Evolutionary conservation across 2,329 filamentous ascomycete genomes (phyloP).

Genomic region (Botryotinia calthae): DNA sequence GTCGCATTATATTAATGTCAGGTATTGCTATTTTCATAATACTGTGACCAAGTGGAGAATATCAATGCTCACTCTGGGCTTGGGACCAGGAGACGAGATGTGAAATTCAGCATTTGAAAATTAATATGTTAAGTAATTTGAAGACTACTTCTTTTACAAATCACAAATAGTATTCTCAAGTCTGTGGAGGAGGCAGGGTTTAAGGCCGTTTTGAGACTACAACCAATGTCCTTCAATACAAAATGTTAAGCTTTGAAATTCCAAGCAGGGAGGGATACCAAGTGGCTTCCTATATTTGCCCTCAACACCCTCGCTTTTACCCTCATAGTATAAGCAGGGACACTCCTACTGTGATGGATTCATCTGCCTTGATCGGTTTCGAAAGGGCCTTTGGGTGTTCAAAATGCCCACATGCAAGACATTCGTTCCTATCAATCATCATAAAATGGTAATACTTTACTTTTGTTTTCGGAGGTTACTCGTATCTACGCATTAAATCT

Average conservation of each 20-base stretch:
- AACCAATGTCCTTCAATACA: not conserved
- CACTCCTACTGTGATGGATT: not conserved
- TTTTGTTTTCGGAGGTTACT: not conserved
- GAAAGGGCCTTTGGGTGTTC: not conserved
- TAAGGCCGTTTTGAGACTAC: not conserved
- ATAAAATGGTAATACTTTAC: not conserved
- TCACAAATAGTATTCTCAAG: too few relatives aligned
- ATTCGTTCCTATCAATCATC: not conserved
- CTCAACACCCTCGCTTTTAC: not conserved
- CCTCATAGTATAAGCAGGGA: not conserved
- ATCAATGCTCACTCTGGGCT: not conserved
- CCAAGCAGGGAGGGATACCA: not conserved
- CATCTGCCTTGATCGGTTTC: not conserved
- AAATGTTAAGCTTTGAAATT: not conserved
- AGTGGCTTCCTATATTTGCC: not conserved
- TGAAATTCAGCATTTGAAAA: not conserved
- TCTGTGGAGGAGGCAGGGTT: fast-evolving
- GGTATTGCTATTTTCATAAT: not conserved
- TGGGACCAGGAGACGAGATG: not conserved
- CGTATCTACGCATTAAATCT: not conserved
- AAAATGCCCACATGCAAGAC: not conserved
- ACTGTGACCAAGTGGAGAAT: not conserved
- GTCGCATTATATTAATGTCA: not conserved
- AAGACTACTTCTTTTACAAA: too few relatives aligned
- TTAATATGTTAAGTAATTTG: not conserved